Percentiles rank a stretch among this genome's conserved stretches.
Evolutionary conservation across 768 basidiomycete genomes (phyloP).

Genomic region (Leccinum rimulosum): DNA sequence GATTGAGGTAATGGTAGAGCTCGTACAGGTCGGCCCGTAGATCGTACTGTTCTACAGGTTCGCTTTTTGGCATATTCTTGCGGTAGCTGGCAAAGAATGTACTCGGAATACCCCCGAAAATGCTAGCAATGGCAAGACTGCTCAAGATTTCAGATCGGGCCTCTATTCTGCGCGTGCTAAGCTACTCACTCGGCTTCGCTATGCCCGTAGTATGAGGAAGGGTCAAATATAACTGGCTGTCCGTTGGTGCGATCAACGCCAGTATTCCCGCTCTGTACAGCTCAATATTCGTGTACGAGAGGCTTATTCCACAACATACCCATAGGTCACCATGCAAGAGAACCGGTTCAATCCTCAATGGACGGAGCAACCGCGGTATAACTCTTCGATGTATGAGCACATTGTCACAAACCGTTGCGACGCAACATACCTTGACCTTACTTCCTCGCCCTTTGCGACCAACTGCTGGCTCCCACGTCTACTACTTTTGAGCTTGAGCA

Average conservation of each 20-base stretch:
- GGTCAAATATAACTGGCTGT: slow-evolving; percentile 72
- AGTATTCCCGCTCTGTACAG: slow-evolving; percentile 64
- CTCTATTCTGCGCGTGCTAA: not conserved
- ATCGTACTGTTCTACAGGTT: slow-evolving; percentile 63
- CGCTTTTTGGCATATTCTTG: slow-evolving; percentile 55
- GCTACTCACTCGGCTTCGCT: slow-evolving; percentile 73
- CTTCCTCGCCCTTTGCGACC: slow-evolving; percentile 48
- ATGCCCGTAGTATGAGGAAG: slow-evolving; percentile 77
- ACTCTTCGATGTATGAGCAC: slow-evolving; percentile 43
- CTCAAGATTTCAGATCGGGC: slow-evolving; percentile 4
- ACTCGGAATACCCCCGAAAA: slow-evolving; percentile 72
- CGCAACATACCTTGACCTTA: slow-evolving; percentile 44
- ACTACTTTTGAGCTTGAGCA: slow-evolving; percentile 43
- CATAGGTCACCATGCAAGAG: slow-evolving; percentile 80
- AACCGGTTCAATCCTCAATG: slow-evolving; percentile 59
- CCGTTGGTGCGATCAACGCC: slow-evolving; percentile 54
- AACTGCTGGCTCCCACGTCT: slow-evolving; percentile 44
- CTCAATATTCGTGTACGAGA: not conserved
- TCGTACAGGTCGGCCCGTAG: slow-evolving; percentile 70
- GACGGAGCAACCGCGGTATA: slow-evolving; percentile 66
- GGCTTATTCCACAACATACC: slow-evolving; percentile 41
- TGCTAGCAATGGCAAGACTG: slow-evolving; percentile 74
- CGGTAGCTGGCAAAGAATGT: slow-evolving; percentile 69
- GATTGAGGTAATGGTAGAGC: slow-evolving; percentile 80
- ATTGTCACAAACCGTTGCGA: not conserved